Percentiles rank a stretch among this genome's conserved stretches.
Evolutionary conservation across 1,139 yeast species (phyloP).

Genomic region (Saccharomyces hybrid): DNA sequence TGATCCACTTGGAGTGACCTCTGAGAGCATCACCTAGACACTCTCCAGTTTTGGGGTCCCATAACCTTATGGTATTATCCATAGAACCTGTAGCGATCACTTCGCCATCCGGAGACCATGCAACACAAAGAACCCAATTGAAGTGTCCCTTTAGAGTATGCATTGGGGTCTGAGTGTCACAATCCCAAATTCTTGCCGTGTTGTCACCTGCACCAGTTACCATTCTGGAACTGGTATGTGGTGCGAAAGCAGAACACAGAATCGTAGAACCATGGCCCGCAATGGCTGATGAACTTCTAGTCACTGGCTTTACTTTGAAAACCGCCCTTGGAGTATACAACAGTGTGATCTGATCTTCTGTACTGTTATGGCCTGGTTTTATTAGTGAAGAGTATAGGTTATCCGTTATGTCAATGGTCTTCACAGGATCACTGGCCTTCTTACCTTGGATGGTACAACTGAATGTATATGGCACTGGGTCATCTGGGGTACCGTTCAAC

Average conservation of each 20-base stretch:
- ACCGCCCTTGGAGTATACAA: conserved; percentile 94
- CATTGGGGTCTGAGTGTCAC: conserved; percentile 87
- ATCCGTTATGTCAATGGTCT: conserved; percentile 63
- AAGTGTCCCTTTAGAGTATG: conserved; percentile 76
- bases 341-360: conserved; percentile 88
- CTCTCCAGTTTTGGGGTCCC: conserved; percentile 77
- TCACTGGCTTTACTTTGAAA: conserved; percentile 85
- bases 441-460: conserved; percentile 46
- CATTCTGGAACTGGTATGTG: conserved; percentile 76
- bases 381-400: conserved; percentile 71
- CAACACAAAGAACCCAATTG: conserved; percentile 91
- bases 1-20: conserved; percentile 88
- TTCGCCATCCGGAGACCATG: conserved; percentile 90
- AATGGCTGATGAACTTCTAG: conserved; percentile 86
- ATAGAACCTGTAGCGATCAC: conserved; percentile 92
- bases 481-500: conserved; percentile 57
- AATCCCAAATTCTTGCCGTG: conserved; percentile 97
- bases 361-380: conserved; percentile 78
- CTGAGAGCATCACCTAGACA: conserved; percentile 63
- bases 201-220: conserved; percentile 96
- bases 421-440: conserved; percentile 34
- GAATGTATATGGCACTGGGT: conserved; percentile 86
- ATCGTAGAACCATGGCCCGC: conserved; percentile 95
- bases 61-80: conserved; percentile 82
- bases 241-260: conserved; percentile 88